Evolutionary conservation across 2,329 filamentous ascomycete species (phyloP).

Genomic region (Alternaria postmessia): DNA sequence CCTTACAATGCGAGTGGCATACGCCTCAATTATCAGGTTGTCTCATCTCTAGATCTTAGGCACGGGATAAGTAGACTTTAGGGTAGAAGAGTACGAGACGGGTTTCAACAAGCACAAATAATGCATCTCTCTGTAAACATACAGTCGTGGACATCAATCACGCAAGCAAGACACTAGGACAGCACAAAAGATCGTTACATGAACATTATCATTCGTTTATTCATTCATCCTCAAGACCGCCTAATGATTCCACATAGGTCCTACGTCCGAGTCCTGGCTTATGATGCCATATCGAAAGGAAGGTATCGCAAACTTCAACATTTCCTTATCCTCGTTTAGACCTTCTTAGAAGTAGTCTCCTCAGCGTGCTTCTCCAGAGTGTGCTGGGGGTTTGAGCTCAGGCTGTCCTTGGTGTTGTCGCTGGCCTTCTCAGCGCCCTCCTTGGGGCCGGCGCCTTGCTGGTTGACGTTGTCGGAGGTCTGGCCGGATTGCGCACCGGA

Average conservation of each 20-base stretch:
- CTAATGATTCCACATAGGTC: not conserved
- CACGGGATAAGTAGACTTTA: no score
- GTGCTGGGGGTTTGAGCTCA: slow-evolving; percentile 71
- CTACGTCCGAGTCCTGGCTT: not conserved
- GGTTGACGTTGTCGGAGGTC: slow-evolving; percentile 64
- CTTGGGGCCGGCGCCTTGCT: slow-evolving; percentile 55
- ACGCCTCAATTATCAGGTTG: no score
- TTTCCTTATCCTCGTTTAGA: slow-evolving; percentile 6
- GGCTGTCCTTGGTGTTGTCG: slow-evolving; percentile 56
- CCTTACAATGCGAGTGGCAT: no score
- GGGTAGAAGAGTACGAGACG: not conserved
- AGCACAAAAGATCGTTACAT: not conserved
- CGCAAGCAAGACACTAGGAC: not conserved
- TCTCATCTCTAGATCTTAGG: no score
- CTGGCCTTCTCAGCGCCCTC: slow-evolving; percentile 58
- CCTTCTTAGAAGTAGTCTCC: slow-evolving; percentile 67
- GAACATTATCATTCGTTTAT: not conserved
- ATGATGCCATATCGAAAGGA: not conserved
- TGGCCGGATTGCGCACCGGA: slow-evolving; percentile 69
- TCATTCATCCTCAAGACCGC: not conserved
- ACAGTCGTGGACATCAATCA: not conserved
- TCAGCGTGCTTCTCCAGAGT: slow-evolving; percentile 68
- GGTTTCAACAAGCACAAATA: not conserved
- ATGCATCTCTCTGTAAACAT: not conserved
- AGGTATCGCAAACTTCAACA: not conserved